Base-by-base conservation (phyloP, 164 flowering plant species). In the Umbilicus rupestris region DNA sequence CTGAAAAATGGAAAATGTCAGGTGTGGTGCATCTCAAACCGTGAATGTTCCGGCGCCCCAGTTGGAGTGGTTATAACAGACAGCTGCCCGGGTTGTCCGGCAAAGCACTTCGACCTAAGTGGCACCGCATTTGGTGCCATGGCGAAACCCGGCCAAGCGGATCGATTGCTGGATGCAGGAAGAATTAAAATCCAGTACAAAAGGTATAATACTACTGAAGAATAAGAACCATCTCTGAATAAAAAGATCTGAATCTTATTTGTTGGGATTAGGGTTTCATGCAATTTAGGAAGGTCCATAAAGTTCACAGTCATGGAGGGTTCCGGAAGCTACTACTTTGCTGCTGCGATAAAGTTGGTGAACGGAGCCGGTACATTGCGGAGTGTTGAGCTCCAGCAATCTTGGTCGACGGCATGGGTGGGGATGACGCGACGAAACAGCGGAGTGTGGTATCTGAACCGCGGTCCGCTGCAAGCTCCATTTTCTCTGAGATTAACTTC, bases 121-220 rank as follows among this genome's bases (percentile, higher is more conserved):
- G 57, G 57, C 28, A 50, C 57, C 11, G 11, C 57, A 20, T 50
- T 50, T 15, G 57, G 57, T 22, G 57, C 57, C 57, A 50, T 50
- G 57, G 57, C 57, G 28, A 50, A 50, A 50, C 57, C 28, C 5
- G 57, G 57, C 28, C 57, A 20, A 50, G 9, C 28, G 1, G 57
- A 50, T 50, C 57, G 28, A 28, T 50, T 50, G 57, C 57, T 8
- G 14, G 12, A 50, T 50, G 57, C 57, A 22, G 57, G 57, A n/a
- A 50, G 57, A 50, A 50, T 50, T 50, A 5, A 0, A 20, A 50
- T 50, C 8, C 2, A 50, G 28, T 50, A 50, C 7, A 26, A 22
- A 50, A 50, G 57, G 57, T 50, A 22, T 22, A 24, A 19, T 47
- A 47, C 22, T 24, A 19, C 6, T 24, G n/a, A n/a, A n/a, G n/a